These are phyloP conservation scores for Peterozyma xylosa DNA, from an alignment of 805 yeast genomes.

Conservation along the genomic window DNA sequence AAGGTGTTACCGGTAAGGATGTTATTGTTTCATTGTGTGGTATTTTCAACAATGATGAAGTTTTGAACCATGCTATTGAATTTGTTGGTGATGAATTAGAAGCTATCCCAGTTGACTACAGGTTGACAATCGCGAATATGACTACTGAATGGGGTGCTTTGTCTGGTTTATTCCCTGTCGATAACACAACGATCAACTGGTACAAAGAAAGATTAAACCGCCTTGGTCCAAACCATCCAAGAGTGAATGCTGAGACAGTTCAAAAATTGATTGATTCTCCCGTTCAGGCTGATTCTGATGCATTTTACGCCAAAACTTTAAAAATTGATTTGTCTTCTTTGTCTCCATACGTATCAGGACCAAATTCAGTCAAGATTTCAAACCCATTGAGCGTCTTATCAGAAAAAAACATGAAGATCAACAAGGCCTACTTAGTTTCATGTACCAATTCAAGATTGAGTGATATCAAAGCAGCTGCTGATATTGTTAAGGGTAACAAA, in stretches of 20 bases:
- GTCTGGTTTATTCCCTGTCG: conserved; percentile 97
- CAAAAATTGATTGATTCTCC: conserved; percentile 37
- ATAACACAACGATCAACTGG: conserved; percentile 67
- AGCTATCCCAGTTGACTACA: conserved; percentile 66
- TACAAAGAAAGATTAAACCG: conserved; percentile 54
- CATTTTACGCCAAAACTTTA: conserved; percentile 83
- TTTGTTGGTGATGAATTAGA: conserved; percentile 78
- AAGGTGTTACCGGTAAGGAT: conserved; percentile 93
- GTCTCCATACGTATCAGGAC: conserved; percentile 90
- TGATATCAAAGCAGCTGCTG: conserved; percentile 93
- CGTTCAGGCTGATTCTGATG: conserved; percentile 60
- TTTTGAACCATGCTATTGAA: conserved; percentile 88
- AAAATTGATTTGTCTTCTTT: conserved; percentile 72
- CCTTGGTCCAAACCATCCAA: conserved; percentile 55
- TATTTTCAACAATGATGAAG: conserved; percentile 84
- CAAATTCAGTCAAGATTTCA: conserved; percentile 92
- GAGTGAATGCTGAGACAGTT: conserved; percentile 62
- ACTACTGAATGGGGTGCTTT: conserved; percentile 99
- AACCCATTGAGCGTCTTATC: conserved; percentile 72
- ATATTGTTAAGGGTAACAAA: conserved; percentile 71
- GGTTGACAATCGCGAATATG: conserved; percentile 94
- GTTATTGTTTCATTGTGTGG: conserved; percentile 97
- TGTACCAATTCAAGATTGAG: conserved; percentile 94
- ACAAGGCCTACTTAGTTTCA: conserved; percentile 96
- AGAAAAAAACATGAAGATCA: conserved; percentile 61